phyloP scores from a whole-genome alignment of 164 flowering plant genomes.

The Stephania yunnanensis region DNA sequence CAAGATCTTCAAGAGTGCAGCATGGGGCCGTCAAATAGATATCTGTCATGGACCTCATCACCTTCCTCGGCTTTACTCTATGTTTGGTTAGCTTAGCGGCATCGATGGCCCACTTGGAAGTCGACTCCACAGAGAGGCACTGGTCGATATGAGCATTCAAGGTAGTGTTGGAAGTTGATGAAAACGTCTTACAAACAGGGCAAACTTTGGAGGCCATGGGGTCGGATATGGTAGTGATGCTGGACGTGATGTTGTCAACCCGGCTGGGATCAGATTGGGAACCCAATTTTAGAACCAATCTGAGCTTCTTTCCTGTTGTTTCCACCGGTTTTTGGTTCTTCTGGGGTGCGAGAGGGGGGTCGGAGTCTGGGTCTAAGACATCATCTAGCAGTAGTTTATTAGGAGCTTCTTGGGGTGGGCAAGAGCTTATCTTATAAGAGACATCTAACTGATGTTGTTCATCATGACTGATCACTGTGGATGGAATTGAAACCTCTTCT shows the following conservation, averaged over 20 bases:
- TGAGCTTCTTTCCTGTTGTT: constrained; percentile 44
- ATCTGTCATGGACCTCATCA: constrained; percentile 60
- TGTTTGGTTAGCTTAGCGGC: constrained; percentile 31
- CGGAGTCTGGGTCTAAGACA: constrained; percentile 3
- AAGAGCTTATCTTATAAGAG: constrained; percentile 19
- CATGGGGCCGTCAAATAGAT: constrained; percentile 51
- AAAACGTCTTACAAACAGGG: constrained; percentile 87
- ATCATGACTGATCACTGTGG: constrained; percentile 25
- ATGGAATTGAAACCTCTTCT: constrained; percentile 28
- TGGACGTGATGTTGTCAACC: constrained; percentile 39
- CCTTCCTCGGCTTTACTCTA: constrained; percentile 65
- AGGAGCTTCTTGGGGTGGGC: constrained; percentile 19
- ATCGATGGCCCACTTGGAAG: constrained; percentile 32
- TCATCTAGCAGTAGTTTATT: constrained; percentile 19
- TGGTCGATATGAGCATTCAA: constrained; percentile 98
- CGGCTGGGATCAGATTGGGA: constrained; percentile 28
- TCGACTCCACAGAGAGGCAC: constrained; percentile 69
- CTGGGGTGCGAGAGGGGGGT: constrained; percentile 12
- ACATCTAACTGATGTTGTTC: constrained; percentile 21
- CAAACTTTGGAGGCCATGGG: constrained; percentile 80
- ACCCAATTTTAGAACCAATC: constrained; percentile 43
- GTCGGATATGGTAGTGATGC: constrained; percentile 35
- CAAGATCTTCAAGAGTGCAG: constrained; percentile 88
- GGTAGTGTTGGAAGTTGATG: constrained; percentile 87
- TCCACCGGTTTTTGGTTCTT: constrained; percentile 24